Evolutionary conservation across 2,329 filamentous ascomycete genomes (phyloP).

Genomic region (Phialophora macrospora): DNA sequence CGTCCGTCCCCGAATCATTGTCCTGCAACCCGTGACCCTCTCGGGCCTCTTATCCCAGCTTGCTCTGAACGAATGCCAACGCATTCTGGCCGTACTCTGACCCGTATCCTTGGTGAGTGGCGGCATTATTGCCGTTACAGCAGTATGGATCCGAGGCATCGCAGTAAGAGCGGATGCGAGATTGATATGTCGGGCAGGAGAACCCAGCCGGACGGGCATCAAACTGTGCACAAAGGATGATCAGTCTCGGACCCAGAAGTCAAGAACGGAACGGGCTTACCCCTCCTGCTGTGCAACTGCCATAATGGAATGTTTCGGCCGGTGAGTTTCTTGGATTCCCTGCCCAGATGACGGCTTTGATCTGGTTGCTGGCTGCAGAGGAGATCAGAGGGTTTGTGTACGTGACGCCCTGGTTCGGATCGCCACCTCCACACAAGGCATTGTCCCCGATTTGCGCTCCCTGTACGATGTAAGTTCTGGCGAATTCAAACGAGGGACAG

Average conservation of each 20-base stretch:
- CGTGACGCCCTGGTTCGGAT: constrained; percentile 2
- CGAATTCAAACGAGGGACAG: neutral
- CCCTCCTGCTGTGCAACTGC: constrained; percentile 7
- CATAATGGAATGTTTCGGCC: constrained; percentile 9
- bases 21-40: neutral
- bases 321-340: constrained; percentile 4
- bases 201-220: neutral
- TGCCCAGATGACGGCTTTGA: constrained; percentile 11
- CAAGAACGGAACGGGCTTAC: neutral
- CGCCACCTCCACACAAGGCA: constrained; percentile 5
- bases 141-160: constrained; percentile 9
- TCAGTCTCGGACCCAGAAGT: neutral
- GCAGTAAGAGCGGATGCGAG: constrained; percentile 4
- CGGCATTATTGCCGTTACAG: constrained; percentile 1
- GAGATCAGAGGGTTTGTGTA: constrained; percentile 7
- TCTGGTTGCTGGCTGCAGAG: neutral
- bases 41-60: neutral
- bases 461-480: neutral
- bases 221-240: neutral
- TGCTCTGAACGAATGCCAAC: constrained; percentile 7
- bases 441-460: constrained; percentile 1
- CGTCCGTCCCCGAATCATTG: no score
- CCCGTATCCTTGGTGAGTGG: constrained; percentile 6
- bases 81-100: constrained; percentile 5
- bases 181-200: constrained; percentile 14